Evolutionary conservation across 352 stramenopile species (phyloP).

Genomic region (Phytophthora meadii): DNA sequence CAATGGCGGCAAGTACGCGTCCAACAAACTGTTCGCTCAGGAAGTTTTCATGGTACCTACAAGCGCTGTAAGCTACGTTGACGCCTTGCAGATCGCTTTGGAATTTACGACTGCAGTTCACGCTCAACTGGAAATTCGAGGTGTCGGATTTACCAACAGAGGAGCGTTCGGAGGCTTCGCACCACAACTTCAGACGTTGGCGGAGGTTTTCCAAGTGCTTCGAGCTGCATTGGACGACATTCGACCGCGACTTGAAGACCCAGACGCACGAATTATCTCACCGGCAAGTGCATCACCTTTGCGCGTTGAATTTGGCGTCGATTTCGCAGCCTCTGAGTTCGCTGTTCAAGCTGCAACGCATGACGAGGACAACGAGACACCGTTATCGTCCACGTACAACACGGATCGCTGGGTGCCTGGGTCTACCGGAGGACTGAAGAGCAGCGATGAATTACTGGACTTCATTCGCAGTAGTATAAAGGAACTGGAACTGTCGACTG

Average conservation of each 20-base stretch:
- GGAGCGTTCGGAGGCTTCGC: slow-evolving; percentile 69
- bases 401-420: slow-evolving; percentile 69
- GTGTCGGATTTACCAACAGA: slow-evolving; percentile 66
- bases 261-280: slow-evolving; percentile 29
- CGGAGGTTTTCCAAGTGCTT: slow-evolving; percentile 68
- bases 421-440: slow-evolving; percentile 53
- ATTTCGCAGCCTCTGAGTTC: slow-evolving; percentile 72
- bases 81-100: slow-evolving; percentile 64
- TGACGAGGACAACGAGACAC: slow-evolving; percentile 18
- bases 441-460: slow-evolving; percentile 69
- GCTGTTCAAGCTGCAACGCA: slow-evolving; percentile 24
- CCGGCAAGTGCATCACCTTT: slow-evolving; percentile 48
- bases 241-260: slow-evolving; percentile 38
- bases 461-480: slow-evolving; percentile 58
- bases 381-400: slow-evolving; percentile 62
- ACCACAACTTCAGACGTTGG: slow-evolving; percentile 62
- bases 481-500: slow-evolving; percentile 56
- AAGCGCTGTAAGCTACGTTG: slow-evolving; percentile 61
- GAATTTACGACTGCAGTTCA: slow-evolving; percentile 54
- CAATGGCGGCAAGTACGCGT: slow-evolving; percentile 67
- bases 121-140: slow-evolving; percentile 54
- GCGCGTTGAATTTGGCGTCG: slow-evolving; percentile 61
- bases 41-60: slow-evolving; percentile 67
- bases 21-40: slow-evolving; percentile 74
- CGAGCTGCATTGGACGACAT: slow-evolving; percentile 58